Conservation (phyloP, 768 basidiomycete genomes). For the Amanita exitialis region DNA sequence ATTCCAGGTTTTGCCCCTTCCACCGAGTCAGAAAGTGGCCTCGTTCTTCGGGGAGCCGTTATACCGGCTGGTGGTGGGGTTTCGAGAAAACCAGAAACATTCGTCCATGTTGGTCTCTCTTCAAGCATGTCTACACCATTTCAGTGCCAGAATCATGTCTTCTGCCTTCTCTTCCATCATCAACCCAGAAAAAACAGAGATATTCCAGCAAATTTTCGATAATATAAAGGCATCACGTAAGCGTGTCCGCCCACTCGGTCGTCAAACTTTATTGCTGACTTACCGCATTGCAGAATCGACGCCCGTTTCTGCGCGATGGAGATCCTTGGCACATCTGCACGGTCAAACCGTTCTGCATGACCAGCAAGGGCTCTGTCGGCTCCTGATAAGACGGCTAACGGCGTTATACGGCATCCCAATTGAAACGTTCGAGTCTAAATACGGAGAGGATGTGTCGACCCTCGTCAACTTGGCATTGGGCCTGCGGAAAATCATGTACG, state of each 20-base stretch:
- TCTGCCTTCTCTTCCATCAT: neutral
- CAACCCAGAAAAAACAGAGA: neutral
- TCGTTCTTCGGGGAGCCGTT: constrained; percentile 5
- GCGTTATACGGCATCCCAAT: neutral
- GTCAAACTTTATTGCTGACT: neutral
- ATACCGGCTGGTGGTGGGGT: neutral
- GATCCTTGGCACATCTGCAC: neutral
- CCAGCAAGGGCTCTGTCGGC: neutral
- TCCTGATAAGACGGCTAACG: neutral
- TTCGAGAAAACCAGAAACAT: neutral
- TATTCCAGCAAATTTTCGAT: neutral
- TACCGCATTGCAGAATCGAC: neutral
- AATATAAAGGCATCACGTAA: neutral
- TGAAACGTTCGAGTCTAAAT: neutral
- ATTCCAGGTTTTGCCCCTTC: neutral
- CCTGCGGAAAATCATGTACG: neutral
- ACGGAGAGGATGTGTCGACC: neutral
- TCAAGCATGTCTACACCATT: neutral
- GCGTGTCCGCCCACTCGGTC: neutral
- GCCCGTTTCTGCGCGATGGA: neutral
- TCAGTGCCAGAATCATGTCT: neutral
- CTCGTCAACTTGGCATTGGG: neutral
- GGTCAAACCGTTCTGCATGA: neutral
- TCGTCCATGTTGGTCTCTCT: neutral
- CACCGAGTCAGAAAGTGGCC: neutral